Evolutionary conservation across 345 rosid species (phyloP).

Genomic region (Microcos paniculata): DNA sequence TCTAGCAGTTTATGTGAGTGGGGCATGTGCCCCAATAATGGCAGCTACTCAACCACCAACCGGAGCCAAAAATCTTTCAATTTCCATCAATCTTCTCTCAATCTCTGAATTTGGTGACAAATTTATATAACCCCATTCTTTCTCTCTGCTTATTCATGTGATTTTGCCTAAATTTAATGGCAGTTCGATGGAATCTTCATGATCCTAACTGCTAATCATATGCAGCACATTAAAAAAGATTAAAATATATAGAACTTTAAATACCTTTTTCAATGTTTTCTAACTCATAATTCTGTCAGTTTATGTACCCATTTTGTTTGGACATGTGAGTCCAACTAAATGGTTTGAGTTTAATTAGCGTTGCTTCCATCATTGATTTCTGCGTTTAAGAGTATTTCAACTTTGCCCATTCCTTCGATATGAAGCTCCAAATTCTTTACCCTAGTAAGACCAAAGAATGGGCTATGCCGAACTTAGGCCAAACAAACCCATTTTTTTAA

Average conservation of each 20-base stretch:
- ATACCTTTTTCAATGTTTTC: neutral
- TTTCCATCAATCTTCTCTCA: constrained; percentile 7
- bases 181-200: constrained; percentile 23
- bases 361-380: constrained; percentile 25
- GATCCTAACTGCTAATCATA: constrained; percentile 14
- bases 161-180: constrained; percentile 20
- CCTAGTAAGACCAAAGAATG: neutral
- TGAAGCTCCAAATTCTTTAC: neutral
- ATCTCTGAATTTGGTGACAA: neutral
- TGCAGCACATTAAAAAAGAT: neutral
- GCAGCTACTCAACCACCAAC: constrained; percentile 38
- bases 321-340: constrained; percentile 27
- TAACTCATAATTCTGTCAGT: constrained; percentile 20
- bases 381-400: constrained; percentile 25
- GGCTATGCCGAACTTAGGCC: neutral
- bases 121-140: neutral
- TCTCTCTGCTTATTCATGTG: constrained; percentile 26
- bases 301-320: constrained; percentile 11
- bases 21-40: constrained; percentile 43
- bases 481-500: no score
- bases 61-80: constrained; percentile 20
- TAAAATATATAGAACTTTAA: neutral
- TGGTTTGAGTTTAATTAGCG: constrained; percentile 2
- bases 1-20: constrained; percentile 15
- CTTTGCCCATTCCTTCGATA: neutral